Evolutionary conservation across 495 filamentous ascomycete species (phyloP).

Genomic region (Penicillium fimorum): DNA sequence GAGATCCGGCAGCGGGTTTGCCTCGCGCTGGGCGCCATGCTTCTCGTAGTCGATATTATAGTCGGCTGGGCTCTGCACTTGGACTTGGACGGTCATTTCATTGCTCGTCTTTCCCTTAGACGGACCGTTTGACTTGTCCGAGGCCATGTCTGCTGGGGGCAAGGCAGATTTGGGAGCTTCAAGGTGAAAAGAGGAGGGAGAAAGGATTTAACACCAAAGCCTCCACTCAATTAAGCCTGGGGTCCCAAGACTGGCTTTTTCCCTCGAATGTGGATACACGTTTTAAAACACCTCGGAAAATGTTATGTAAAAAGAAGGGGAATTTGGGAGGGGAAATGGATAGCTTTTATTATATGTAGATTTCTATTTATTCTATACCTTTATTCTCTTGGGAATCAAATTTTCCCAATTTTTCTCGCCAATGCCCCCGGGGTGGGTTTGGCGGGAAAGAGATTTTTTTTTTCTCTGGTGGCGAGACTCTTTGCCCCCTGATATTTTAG

Average conservation of each 20-base stretch:
- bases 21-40: conserved; percentile 40
- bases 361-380: background rate
- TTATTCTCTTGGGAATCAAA: background rate
- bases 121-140: conserved; percentile 18
- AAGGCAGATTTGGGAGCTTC: background rate
- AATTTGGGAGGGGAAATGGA: conserved; percentile 3
- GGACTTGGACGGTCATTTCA: conserved; percentile 31
- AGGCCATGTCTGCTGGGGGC: conserved; percentile 25
- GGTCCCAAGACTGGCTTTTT: conserved; percentile 17
- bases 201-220: conserved; percentile 9
- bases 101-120: conserved; percentile 34
- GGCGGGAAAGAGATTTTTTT: conserved; percentile 9
- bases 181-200: conserved; percentile 9
- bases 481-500: background rate
- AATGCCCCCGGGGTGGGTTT: background rate
- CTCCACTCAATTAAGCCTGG: conserved; percentile 11
- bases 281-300: conserved; percentile 12
- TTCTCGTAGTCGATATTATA: conserved; percentile 45
- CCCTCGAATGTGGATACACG: conserved; percentile 21
- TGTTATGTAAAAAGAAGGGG: conserved; percentile 32
- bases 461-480: conserved; percentile 3
- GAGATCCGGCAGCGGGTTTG: conserved; percentile 43
- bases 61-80: conserved; percentile 10
- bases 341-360: conserved; percentile 5
- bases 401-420: background rate